Evolutionary conservation across 306 rosid species (phyloP).

Genomic region (Amphicarpaea edgeworthii): DNA sequence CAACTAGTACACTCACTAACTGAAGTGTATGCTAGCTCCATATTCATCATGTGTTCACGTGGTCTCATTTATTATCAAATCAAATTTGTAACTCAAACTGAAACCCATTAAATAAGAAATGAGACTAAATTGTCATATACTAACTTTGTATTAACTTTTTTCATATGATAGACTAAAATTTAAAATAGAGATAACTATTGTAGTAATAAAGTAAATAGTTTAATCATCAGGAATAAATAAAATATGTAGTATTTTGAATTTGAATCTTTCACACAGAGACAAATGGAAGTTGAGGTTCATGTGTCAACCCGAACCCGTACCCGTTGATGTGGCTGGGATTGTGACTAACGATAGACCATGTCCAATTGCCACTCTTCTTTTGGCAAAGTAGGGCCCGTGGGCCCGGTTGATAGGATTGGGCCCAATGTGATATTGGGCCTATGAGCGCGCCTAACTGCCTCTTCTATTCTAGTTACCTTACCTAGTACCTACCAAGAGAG

Average conservation of each 20-base stretch:
- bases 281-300: not conserved
- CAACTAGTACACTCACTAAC: not conserved
- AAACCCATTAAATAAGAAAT: too few species aligned
- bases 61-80: slow-evolving; percentile 15
- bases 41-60: slow-evolving; percentile 2
- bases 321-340: slow-evolving; percentile 1
- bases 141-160: too few species aligned
- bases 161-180: too few species aligned
- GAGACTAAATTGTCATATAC: too few species aligned
- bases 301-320: not conserved
- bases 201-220: too few species aligned
- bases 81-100: slow-evolving; percentile 29
- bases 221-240: too few species aligned
- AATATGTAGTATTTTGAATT: too few species aligned
- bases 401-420: not conserved
- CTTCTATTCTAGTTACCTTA: not conserved
- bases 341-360: slow-evolving; percentile 7
- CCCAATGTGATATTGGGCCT: slow-evolving; percentile 5
- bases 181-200: too few species aligned
- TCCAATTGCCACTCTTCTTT: slow-evolving; percentile 7
- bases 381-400: slow-evolving; percentile 1
- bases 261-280: too few species aligned
- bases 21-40: not conserved
- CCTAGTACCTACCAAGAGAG: not conserved
- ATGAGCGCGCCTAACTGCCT: not conserved